These are phyloP conservation scores for Chlorella ohadii DNA, from an alignment of 139 green algal genomes.

Conservation along the genomic window DNA sequence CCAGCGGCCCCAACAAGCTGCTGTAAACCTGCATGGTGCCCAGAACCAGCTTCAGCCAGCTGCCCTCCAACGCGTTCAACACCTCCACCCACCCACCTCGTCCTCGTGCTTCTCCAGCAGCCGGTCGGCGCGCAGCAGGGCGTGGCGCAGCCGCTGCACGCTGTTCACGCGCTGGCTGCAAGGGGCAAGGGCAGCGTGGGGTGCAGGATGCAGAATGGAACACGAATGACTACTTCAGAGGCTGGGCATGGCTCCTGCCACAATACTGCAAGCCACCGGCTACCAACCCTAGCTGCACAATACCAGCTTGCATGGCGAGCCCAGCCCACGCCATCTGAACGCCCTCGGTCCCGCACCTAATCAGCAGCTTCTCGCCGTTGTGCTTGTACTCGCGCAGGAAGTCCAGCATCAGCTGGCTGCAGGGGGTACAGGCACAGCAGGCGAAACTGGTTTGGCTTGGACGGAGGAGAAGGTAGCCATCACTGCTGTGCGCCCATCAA, in stretches of 20 bases:
- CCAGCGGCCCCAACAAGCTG: too few relatives aligned
- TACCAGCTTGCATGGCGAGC: too few relatives aligned
- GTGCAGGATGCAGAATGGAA: not conserved
- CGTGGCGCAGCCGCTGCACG: constrained; percentile 44
- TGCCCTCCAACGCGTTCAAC: not conserved
- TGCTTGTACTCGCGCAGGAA: constrained; percentile 66
- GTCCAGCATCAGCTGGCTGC: constrained; percentile 57
- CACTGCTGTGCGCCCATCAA: too few relatives aligned
- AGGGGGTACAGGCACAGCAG: not conserved
- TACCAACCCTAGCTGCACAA: too few relatives aligned
- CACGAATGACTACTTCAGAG: not conserved
- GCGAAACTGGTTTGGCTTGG: not conserved
- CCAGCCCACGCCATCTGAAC: not conserved
- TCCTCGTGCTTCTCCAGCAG: constrained; percentile 59
- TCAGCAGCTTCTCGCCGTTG: constrained; percentile 59
- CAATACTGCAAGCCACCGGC: too few relatives aligned
- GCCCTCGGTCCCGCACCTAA: constrained; percentile 31
- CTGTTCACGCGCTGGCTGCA: constrained; percentile 33
- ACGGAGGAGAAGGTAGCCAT: too few relatives aligned
- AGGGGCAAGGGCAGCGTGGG: not conserved
- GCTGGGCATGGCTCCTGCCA: too few relatives aligned
- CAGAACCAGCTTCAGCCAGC: not conserved
- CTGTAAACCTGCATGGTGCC: too few relatives aligned
- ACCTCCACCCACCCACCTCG: constrained; percentile 27
- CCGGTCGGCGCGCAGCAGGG: constrained; percentile 55